These are phyloP conservation scores for Moesziomyces parantarcticus DNA, from an alignment of 1,284 basidiomycete species.

Conservation along the genomic window DNA sequence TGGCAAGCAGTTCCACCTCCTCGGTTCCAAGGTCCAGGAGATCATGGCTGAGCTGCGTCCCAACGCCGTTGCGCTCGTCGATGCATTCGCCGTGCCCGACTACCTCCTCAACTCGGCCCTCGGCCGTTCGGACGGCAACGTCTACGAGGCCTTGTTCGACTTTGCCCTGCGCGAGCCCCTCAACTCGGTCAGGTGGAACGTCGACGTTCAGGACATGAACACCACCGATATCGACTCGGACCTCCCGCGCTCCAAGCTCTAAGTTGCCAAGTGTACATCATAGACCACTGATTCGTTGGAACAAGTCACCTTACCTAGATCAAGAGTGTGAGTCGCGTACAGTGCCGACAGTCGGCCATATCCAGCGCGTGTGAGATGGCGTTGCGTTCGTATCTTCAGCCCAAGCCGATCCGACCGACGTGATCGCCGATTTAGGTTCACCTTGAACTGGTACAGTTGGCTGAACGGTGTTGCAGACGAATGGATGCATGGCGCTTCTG, in stretches of 20 bases:
- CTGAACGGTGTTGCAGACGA: too few relatives aligned
- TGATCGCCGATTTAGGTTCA: too few relatives aligned
- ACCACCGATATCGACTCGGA: slow-evolving; percentile 53
- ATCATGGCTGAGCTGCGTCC: slow-evolving; percentile 67
- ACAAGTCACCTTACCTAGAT: too few relatives aligned
- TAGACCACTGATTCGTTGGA: neutral
- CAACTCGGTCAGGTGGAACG: slow-evolving; percentile 66
- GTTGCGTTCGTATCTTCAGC: too few relatives aligned
- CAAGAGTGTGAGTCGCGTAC: too few relatives aligned
- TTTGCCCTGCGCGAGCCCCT: slow-evolving; percentile 59
- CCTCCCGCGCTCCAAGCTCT: slow-evolving; percentile 51
- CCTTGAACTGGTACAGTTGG: too few relatives aligned
- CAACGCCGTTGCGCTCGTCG: slow-evolving; percentile 63
- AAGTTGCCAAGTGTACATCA: neutral
- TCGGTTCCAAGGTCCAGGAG: slow-evolving; percentile 65
- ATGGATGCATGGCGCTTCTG: too few relatives aligned
- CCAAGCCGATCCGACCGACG: too few relatives aligned
- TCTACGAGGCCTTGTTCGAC: slow-evolving; percentile 65
- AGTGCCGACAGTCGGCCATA: too few relatives aligned
- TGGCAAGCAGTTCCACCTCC: slow-evolving; percentile 66
- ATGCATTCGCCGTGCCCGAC: slow-evolving; percentile 67
- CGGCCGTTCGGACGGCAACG: slow-evolving; percentile 67
- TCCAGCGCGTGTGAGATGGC: too few relatives aligned
- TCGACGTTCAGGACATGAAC: slow-evolving; percentile 62
- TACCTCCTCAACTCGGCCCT: slow-evolving; percentile 68